These are phyloP conservation scores for Neonectria sp. DNA, from an alignment of 2,329 filamentous ascomycete species.

Conservation along the genomic window DNA sequence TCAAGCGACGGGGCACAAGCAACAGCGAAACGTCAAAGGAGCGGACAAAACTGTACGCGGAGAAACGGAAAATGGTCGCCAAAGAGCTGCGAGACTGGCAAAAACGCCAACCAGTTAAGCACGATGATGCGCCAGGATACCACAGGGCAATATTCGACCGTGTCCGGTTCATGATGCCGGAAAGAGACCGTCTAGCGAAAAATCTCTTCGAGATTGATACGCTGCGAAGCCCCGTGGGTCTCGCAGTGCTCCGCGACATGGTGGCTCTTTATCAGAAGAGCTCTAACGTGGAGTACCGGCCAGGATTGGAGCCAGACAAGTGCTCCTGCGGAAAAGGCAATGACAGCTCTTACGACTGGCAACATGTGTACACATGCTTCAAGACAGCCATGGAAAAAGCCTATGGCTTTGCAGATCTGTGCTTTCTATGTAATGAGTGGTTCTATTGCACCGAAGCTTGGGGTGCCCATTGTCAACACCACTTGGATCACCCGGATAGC, in stretches of 20 bases:
- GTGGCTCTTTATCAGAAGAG: constrained; percentile 9
- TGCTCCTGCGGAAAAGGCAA: background rate
- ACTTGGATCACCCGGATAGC: background rate
- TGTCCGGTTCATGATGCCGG: constrained; percentile 3
- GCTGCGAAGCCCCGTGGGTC: constrained; percentile 1
- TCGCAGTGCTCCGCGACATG: constrained; percentile 4
- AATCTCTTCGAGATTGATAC: constrained; percentile 8
- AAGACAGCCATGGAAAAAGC: background rate
- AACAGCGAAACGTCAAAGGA: background rate
- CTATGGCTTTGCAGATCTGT: constrained; percentile 4
- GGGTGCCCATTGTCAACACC: background rate
- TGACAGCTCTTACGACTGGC: constrained; percentile 4
- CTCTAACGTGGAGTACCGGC: constrained; percentile 2
- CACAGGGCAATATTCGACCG: constrained; percentile 1
- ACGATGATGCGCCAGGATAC: constrained; percentile 9
- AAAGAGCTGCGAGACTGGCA: constrained; percentile 2
- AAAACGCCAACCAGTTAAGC: constrained; percentile 4
- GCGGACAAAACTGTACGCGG: background rate
- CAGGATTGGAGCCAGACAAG: constrained; percentile 5
- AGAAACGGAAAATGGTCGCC: constrained; percentile 1
- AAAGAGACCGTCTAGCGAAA: constrained; percentile 9
- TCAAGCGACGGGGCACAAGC: background rate
- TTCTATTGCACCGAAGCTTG: background rate
- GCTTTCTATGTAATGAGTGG: constrained; percentile 9
- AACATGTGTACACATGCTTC: background rate